These are phyloP conservation scores for Euryodendron excelsum DNA, from an alignment of 148 eudicot genomes.

Conservation along the genomic window DNA sequence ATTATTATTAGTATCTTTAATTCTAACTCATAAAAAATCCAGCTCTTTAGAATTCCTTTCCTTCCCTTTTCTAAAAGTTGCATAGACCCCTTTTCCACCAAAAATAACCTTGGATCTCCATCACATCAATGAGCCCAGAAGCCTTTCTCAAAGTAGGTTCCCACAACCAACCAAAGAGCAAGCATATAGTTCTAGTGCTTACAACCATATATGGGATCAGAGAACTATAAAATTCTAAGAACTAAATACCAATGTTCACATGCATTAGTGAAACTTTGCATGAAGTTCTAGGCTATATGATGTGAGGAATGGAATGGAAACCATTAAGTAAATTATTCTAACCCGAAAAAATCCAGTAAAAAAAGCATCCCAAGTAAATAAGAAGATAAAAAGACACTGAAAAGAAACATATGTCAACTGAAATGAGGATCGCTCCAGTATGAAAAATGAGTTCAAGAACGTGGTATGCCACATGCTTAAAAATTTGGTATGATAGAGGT, in stretches of 20 bases:
- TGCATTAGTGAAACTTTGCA: not conserved
- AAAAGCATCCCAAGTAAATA: not conserved
- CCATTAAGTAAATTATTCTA: not conserved
- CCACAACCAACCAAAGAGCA: not conserved
- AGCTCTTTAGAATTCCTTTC: too few species aligned
- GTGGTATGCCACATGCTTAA: too few species aligned
- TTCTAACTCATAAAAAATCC: too few species aligned
- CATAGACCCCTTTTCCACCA: too few species aligned
- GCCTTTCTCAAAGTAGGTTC: not conserved
- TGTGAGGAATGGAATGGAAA: not conserved
- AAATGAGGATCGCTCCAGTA: too few species aligned
- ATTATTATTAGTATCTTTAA: too few species aligned
- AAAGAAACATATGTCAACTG: too few species aligned
- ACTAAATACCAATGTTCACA: not conserved
- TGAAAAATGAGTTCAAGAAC: too few species aligned
- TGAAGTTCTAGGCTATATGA: not conserved
- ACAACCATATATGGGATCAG: not conserved
- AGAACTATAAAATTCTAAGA: not conserved
- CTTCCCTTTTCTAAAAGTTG: too few species aligned
- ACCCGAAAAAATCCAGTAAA: not conserved
- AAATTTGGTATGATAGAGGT: too few species aligned
- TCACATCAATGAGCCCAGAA: not conserved
- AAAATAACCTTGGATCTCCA: too few species aligned
- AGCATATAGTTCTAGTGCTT: not conserved
- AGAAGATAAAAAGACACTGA: not conserved